Base-by-base conservation (phyloP, 2,329 filamentous ascomycete genomes). In the Coniochaeta sp. region DNA sequence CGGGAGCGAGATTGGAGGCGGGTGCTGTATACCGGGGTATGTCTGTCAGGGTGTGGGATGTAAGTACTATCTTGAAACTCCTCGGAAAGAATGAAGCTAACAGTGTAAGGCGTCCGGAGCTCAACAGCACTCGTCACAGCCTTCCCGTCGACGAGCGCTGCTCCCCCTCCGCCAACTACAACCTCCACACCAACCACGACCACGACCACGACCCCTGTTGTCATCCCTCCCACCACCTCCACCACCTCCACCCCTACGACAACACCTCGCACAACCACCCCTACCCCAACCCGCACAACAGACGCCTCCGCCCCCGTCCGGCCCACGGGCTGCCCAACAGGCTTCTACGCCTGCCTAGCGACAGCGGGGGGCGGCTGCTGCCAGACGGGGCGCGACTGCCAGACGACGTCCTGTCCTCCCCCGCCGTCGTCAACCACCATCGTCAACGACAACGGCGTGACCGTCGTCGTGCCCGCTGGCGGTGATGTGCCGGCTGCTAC, bases 301-400 rank as follows among this genome's bases (percentile, higher is more conserved):
- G 74, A 70, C 33, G 67, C 67, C 48, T 70, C 66, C 10, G 63
- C 73, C 2, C 75, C 78, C 1, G 72, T 75, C 60, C 72, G 77
- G 14, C 78, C 76, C 3, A 77, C 72, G 45, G 57, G 78, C 60
- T 97, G 92, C 60, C 92, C 92, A 0, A 91, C 86, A 0, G 91
- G 91, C 2, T 97, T 91, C 74, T 97, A 97, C 67, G 86, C 89
- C 49, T 97, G 92, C 68, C 81, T 85, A 2, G 92, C 92, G 2
- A 83, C 84, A 54, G 89, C 91, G 53, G 90, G 88, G 13, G 90
- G 90, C 18, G 80, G 80, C 2, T 97, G 92, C 72, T 97, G 92
- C 70, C 87, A 87, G 52, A 91, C 89, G 0, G 91, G 90, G 2
- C 82, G 91, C 18, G 81, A 95, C 69, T 97, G 92, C 69, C 81